Evolutionary conservation across 768 basidiomycete species (phyloP), one percentile per base, ranked within the genome.

Genomic region (Boletellus ananiceps): DNA sequence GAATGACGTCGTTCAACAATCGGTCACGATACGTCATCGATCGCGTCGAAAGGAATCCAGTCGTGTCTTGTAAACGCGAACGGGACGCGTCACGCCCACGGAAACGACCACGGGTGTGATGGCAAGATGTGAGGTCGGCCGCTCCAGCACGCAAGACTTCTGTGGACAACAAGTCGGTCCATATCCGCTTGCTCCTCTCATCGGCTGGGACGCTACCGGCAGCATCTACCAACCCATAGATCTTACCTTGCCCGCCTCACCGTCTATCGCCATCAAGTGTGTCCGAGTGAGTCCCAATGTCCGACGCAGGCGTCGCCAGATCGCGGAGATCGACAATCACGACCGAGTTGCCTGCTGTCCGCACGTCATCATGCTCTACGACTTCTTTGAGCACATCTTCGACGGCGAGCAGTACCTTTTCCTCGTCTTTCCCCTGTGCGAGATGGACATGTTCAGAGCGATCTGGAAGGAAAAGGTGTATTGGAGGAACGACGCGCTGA

Each of bases 141-240:
- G n/a, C n/a, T n/a, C n/a, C n/a, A n/a, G 91, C 19, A 93, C 78
- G 1, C 43, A 47, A 52, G 70, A 81, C 57, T 75, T 83, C 58
- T 62, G 73, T 48, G 81, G 79, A 37, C 59, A 64, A 47, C 58
- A 66, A 49, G 72, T 91, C 61, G 79, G 81, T 64, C 80, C 77
- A 45, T 77, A 84, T 60, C 74, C 77, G 54, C 74, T 93, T 54
- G 60, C 79, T 49, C 75, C 80, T 47, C 69, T 75, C 53, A 72
- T 93, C 36, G 90, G 89, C 37, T 69, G 79, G 40, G 89, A 91
- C 32, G 83, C 84, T 7, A 86, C 84, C 50, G 88, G 88, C 42
- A 80, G 80, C 45, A 87, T 92, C 57, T 89, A 92, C 68, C 78
- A 76, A 54, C 88, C 86, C 31, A 64, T 83, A 43, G 84, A 88